These are phyloP conservation scores for Cenchrus purpureus DNA, from an alignment of 176 grass and related monocot species.

Conservation along the genomic window DNA sequence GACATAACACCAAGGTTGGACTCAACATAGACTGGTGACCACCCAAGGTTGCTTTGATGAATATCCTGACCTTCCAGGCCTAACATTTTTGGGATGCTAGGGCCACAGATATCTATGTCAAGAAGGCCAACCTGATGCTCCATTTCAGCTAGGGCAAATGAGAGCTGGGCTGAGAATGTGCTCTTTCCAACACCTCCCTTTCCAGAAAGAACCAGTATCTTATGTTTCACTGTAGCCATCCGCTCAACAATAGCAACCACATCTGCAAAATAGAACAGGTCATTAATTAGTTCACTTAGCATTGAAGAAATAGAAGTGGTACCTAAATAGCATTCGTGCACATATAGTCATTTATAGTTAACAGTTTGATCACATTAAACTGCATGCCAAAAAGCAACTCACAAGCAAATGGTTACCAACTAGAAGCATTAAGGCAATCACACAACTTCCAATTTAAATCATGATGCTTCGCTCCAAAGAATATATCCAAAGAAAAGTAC, in stretches of 20 bases:
- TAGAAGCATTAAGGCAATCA: slow-evolving; percentile 2
- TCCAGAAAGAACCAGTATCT: slow-evolving; percentile 75
- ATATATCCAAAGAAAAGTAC: not conserved
- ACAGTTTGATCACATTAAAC: not conserved
- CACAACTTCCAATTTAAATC: not conserved
- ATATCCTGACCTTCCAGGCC: slow-evolving; percentile 78
- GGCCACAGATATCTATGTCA: slow-evolving; percentile 81
- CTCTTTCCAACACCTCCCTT: slow-evolving; percentile 85
- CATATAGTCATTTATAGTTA: not conserved
- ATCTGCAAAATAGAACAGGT: slow-evolving; percentile 46
- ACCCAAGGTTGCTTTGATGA: slow-evolving; percentile 87
- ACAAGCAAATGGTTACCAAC: not conserved
- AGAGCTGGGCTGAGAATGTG: slow-evolving; percentile 77
- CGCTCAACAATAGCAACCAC: slow-evolving; percentile 76
- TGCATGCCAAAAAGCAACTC: not conserved
- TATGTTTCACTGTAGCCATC: slow-evolving; percentile 79
- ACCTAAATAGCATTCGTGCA: not conserved
- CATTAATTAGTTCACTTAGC: slow-evolving; percentile 8
- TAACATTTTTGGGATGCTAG: slow-evolving; percentile 75
- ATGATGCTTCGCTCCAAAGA: not conserved
- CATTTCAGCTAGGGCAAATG: slow-evolving; percentile 67
- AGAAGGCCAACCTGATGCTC: slow-evolving; percentile 71
- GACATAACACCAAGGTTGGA: slow-evolving; percentile 68
- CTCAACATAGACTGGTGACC: slow-evolving; percentile 63
- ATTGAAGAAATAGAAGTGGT: not conserved